Evolutionary conservation across 768 basidiomycete species (phyloP), one percentile per base, ranked within the genome.

Genomic region (Trametes cubensis): DNA sequence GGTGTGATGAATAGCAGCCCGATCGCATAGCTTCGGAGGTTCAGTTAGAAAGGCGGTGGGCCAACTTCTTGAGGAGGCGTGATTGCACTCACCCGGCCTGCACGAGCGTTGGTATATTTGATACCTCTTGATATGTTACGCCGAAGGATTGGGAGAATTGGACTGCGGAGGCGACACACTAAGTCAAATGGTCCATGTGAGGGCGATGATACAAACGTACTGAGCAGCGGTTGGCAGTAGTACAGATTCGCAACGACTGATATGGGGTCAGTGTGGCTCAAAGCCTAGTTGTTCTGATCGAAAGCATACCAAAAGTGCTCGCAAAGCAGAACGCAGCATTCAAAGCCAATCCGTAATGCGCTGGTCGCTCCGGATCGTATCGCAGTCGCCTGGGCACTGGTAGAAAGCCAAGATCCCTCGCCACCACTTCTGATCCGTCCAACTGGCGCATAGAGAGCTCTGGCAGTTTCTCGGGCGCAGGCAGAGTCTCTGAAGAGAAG

Each of bases 161-260:
- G 25, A 73, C 70, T 71, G 47, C 0, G 38, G 21, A 10, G 20
- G 34, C 4, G 38, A 30, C 28, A 14, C 44, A n/a, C 39, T 25
- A 7, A 18, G 3, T 39, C 23, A 10, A 53, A 67, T 14, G 60
- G 21, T 59, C 60, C 3, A 69, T 67, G 3, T 71, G 69, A 41
- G 6, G 1, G 5, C 11, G 34, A 11, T 7, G 34, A 11, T 6
- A 34, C 10, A 11, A 34, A 64, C 38, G 64, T 70, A 85, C 91
- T 89, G 15, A 93, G 75, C 67, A 94, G 71, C 0, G 92, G 92
- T 76, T 92, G 90, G 63, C 87, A 89, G 66, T 93, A 94, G 70
- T 93, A 94, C 49, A 94, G 71, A 68, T 94, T 94, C 18, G 85
- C 82, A 15, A 85, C 85, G 45, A 77, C 87, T 88, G 47, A 23